Evolutionary conservation across 345 rosid genomes (phyloP), one percentile per base, ranked within the genome.

Genomic region (Geranium brycei): DNA sequence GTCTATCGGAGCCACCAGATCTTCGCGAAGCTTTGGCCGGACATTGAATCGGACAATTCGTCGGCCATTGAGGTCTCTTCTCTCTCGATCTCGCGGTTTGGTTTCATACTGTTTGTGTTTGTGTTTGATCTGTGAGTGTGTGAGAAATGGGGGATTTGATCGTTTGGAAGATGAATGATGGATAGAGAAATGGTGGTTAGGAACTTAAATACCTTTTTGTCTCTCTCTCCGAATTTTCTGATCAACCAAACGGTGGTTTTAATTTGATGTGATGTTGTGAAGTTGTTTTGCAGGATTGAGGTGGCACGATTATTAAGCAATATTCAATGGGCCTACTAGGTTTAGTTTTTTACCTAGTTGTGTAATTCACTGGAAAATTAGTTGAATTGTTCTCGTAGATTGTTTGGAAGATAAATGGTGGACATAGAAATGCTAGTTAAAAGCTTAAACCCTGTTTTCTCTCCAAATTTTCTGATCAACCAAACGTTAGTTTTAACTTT

Each of bases 1-100:
- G 89, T 85, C 56, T 92, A 92, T 56, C 83, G 92, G 59, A 92
- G 95, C 80, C 87, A 83, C 62, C 75, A 81, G 75, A 73, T 86
- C 78, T 87, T 89, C 72, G 64, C 60, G 57, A 79, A 80, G 74
- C 84, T 92, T 23, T 83, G 89, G 91, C 77, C 77, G 70, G 83
- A 87, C 57, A 86, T 92, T 65, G 68, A 62, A n/a, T 68, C 80
- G 19, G 95, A 89, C 62, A 89, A 91, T 77, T 81, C 85, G 31
- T 81, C 92, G 17, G 69, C 85, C 15, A 61, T 85, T 63, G 72
- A 89, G 88, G 95, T 89, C 67, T 31, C 58, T 14, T 17, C 32
- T 19, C n/a, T 19, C 1, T 59, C 1, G 3, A n/a, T 16, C n/a
- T 58, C n/a, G 19, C 8, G 28, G 14, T 19, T 31, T 56, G 16